Evolutionary conservation across 306 rosid genomes (phyloP).

Genomic region (Cucumis sativus): Cucumber_9930_V3 NC_026657.2:31219001-31219500

Average conservation of each 20-base stretch:
- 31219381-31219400: neutral
- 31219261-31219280: constrained; percentile 50
- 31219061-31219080: constrained; percentile 2
- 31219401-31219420: neutral
- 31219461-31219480: constrained; percentile 37
- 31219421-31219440: neutral
- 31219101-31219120: constrained; percentile 66
- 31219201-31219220: constrained; percentile 45
- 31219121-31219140: constrained; percentile 48
- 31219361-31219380: constrained; percentile 9
- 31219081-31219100: neutral
- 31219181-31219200: constrained; percentile 49
- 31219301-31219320: neutral
- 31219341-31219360: neutral
- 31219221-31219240: constrained; percentile 75
- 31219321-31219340: neutral
- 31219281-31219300: constrained; percentile 12
- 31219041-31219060: neutral
- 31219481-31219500: constrained; percentile 33
- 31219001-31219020: constrained; percentile 45
- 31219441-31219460: constrained; percentile 7
- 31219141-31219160: constrained; percentile 62
- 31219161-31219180: constrained; percentile 49
- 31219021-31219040: constrained; percentile 35
- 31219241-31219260: constrained; percentile 70